Evolutionary conservation across 495 filamentous ascomycete genomes (phyloP).

Genomic region (Platismatia glauca): DNA sequence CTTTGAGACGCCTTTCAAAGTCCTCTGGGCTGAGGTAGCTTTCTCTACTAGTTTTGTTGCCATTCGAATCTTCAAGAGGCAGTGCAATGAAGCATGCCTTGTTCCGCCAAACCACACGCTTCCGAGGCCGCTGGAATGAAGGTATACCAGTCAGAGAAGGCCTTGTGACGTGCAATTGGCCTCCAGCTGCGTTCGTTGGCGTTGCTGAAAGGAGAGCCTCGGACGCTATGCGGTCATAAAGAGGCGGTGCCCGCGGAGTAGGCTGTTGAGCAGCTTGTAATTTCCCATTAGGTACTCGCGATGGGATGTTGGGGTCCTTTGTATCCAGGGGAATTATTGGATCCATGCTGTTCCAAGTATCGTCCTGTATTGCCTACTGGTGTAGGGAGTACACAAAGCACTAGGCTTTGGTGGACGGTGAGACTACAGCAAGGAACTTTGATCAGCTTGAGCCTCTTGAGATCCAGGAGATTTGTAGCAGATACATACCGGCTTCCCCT

Average conservation of each 20-base stretch:
- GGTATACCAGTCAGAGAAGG: conserved; percentile 27
- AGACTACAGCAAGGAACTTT: not conserved
- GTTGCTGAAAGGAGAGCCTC: conserved; percentile 8
- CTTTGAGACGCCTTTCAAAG: conserved; percentile 53
- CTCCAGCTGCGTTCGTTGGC: conserved; percentile 4
- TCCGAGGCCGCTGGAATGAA: conserved; percentile 30
- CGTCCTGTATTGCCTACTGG: not conserved
- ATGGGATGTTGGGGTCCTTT: conserved; percentile 14
- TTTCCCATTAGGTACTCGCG: conserved; percentile 3
- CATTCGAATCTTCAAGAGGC: conserved; percentile 57
- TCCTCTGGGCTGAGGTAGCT: conserved; percentile 49
- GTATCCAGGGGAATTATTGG: conserved; percentile 10
- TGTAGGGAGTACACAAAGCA: not conserved
- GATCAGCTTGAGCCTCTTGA: not conserved
- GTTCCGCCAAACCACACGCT: conserved; percentile 53
- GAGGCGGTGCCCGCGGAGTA: conserved; percentile 36
- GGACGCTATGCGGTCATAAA: conserved; percentile 13
- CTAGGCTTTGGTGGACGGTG: not conserved
- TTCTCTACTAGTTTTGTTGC: conserved; percentile 32
- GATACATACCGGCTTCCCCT: not conserved
- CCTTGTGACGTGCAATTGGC: conserved; percentile 14
- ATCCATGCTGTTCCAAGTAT: conserved; percentile 7
- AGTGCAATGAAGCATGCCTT: conserved; percentile 66
- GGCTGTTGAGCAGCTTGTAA: conserved; percentile 34
- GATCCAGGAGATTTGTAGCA: not conserved